Evolutionary conservation across 2,329 filamentous ascomycete genomes (phyloP).

Genomic region (Sporothrix inflata): DNA sequence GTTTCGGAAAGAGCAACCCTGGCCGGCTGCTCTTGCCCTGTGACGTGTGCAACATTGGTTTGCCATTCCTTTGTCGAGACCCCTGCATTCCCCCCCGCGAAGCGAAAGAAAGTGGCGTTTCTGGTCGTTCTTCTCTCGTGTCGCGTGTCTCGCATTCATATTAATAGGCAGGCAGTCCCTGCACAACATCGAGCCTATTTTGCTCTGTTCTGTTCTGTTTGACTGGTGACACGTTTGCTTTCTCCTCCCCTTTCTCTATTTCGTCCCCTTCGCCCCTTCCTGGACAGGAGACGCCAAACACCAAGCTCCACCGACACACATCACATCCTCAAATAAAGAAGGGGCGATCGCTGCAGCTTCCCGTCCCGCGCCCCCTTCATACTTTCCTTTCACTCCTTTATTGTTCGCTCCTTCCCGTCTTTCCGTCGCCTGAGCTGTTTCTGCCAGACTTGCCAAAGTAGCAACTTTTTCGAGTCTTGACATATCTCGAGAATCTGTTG

Average conservation of each 20-base stretch:
- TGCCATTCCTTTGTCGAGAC: conserved; percentile 4
- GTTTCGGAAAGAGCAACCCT: conserved; percentile 24
- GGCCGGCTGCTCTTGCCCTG: background rate
- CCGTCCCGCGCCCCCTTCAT: conserved; percentile 7
- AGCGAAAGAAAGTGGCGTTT: background rate
- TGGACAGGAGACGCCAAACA: background rate
- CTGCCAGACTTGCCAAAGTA: background rate
- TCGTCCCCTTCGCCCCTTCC: conserved; percentile 7
- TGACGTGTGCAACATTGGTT: conserved; percentile 21
- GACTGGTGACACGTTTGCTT: background rate
- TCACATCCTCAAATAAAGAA: background rate
- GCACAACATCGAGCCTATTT: background rate
- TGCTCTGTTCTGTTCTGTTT: background rate
- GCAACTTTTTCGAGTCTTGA: background rate
- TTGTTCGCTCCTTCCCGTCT: background rate
- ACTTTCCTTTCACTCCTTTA: background rate
- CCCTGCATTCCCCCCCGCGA: conserved; percentile 7
- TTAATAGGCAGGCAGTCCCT: background rate
- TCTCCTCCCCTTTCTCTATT: background rate
- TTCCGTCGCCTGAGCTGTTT: background rate
- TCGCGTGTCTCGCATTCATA: background rate
- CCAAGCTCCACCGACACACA: background rate
- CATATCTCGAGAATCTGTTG: background rate
- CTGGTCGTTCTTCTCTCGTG: background rate
- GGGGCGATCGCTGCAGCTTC: conserved; percentile 11